Base-by-base conservation (phyloP, 2,329 filamentous ascomycete genomes). In the Incumbomyces delicatus region DNA sequence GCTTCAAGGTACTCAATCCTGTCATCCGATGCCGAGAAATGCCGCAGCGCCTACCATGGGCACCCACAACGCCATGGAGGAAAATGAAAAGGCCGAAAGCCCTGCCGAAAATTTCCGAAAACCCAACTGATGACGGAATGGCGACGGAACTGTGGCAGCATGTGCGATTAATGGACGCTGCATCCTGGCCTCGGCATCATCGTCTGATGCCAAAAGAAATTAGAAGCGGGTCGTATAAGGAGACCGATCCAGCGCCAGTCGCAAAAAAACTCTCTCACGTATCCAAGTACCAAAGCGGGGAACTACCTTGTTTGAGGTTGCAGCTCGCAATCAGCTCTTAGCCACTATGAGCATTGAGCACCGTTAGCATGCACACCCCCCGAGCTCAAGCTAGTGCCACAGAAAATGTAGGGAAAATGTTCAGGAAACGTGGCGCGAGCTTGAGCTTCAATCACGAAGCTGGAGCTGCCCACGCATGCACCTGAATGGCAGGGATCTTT, bases 1-100 rank as follows among this genome's bases (percentile, higher is more conserved):
- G 42, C 42, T 38, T 17, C 42, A 45, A 45, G 42, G 42, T 45
- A 29, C 42, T 45, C 42, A 35, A 13, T 45, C 33, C 14, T 6
- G 32, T 14, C 4, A 6, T 12, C n/a, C 22, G 22, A 27, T 17
- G 29, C 42, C 42, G 42, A 45, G 34, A 45, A 27, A 38, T 37
- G 42, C 42, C 42, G 42, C 14, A 38, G 4, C 12, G n/a, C n/a
- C 14, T 2, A 14, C 29, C 13, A 22, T 6, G 18, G 18, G 11
- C n/a, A n/a, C n/a, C n/a, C n/a, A n/a, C n/a, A n/a, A n/a, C n/a
- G n/a, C n/a, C n/a, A n/a, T n/a, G n/a, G n/a, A n/a, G n/a, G 32
- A 22, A 30, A 31, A 30, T 8, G 10, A 31, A 30, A 35, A 38
- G 22, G 4, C 18, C 22, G 42, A 17, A 20, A 12, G 17, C 6